Percentiles rank a stretch among this genome's conserved stretches.
Conservation (phyloP, 2,329 filamentous ascomycete genomes). For the Diaporthe sp. region DNA sequence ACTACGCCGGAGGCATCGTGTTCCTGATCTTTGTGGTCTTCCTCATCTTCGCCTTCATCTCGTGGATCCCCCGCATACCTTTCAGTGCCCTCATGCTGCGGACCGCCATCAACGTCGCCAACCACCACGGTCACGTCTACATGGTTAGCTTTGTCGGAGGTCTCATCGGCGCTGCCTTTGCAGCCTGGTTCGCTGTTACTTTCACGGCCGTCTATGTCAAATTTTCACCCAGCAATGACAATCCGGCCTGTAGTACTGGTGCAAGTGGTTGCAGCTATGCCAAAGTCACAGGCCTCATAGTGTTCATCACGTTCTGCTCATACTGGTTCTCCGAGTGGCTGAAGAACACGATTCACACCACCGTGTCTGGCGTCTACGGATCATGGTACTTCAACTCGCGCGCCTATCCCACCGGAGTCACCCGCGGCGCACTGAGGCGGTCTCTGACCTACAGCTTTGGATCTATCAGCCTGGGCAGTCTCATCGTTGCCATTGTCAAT, state of each 20-base stretch:
- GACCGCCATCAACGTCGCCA: conserved; percentile 87
- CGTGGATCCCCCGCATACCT: conserved; percentile 90
- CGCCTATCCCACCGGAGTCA: conserved; percentile 81
- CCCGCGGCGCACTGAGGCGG: conserved; percentile 84
- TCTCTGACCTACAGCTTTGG: conserved; percentile 93
- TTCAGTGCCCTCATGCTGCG: conserved; percentile 92
- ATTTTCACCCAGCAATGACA: conserved; percentile 74
- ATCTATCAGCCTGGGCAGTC: conserved; percentile 86
- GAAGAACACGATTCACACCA: conserved; percentile 93
- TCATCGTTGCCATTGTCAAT: conserved; percentile 90
- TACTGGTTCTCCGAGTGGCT: conserved; percentile 96
- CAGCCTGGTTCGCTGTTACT: conserved; percentile 88
- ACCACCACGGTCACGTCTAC: conserved; percentile 87
- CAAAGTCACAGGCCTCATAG: conserved; percentile 86
- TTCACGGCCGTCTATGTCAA: conserved; percentile 88
- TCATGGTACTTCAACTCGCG: conserved; percentile 89
- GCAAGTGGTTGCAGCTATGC: conserved; percentile 76
- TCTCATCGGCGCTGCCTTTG: conserved; percentile 79
- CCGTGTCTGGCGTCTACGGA: conserved; percentile 89
- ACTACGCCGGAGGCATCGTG: conserved; percentile 88
- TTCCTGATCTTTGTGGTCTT: conserved; percentile 88
- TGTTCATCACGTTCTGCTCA: conserved; percentile 89
- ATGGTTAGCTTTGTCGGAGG: conserved; percentile 88
- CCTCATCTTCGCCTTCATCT: conserved; percentile 84
- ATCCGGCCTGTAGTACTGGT: conserved; percentile 64